Percentiles rank a stretch among this genome's conserved stretches.
These are phyloP conservation scores for Corylus avellana DNA, from an alignment of 306 rosid genomes.

Conservation along the genomic window DNA sequence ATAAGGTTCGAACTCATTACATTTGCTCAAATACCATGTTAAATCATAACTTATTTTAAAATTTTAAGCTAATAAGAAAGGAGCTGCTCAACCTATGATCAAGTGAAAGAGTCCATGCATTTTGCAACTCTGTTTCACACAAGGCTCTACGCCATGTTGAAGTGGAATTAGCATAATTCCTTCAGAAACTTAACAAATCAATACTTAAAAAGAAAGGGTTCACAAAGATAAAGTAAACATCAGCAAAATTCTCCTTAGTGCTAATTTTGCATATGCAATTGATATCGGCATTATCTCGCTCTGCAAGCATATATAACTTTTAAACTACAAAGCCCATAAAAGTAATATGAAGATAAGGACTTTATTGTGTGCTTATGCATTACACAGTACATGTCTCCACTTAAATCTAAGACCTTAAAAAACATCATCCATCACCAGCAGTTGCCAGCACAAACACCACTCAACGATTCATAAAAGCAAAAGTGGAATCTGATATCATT, in stretches of 20 bases:
- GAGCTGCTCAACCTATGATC: conserved; percentile 17
- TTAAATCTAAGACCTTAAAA: conserved; percentile 7
- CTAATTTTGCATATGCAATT: neutral
- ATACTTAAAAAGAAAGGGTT: neutral
- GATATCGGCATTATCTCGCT: neutral
- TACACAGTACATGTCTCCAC: conserved; percentile 6
- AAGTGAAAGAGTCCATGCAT: neutral
- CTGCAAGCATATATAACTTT: neutral
- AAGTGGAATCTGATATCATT: conserved; percentile 28
- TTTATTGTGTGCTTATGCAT: neutral
- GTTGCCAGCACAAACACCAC: neutral
- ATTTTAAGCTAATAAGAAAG: neutral
- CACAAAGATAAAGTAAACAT: neutral
- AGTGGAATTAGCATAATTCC: neutral
- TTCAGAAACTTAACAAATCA: neutral
- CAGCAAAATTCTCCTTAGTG: neutral
- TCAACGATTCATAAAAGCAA: conserved; percentile 2
- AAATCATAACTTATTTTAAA: no score
- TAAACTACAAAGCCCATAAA: neutral
- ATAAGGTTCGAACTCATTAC: no score
- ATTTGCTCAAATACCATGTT: no score
- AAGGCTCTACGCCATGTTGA: neutral
- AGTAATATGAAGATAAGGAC: conserved; percentile 6
- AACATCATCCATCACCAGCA: neutral
- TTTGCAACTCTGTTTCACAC: conserved; percentile 5